Evolutionary conservation across 1,284 basidiomycete genomes (phyloP), one percentile per base, ranked within the genome.

Genomic region (Paramarasmius palmivorus): DNA sequence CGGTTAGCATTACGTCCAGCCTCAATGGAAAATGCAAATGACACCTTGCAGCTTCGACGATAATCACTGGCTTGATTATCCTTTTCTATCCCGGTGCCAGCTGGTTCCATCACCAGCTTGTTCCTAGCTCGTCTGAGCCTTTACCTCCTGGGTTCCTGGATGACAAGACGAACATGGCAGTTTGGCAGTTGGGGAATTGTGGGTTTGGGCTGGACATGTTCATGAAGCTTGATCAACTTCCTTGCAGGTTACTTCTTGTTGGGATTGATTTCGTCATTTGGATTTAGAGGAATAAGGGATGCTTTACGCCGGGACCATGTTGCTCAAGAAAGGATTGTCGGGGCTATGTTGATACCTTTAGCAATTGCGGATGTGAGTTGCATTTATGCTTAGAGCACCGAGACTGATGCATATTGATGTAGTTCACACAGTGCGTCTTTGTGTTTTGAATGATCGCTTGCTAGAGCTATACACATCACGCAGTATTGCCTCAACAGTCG

Each of bases 141-240:
- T 55, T 69, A 49, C 47, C 57, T 36, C 23, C 59, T 4, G 59
- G 55, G 12, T 55, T 68, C 7, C 59, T 82, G 51, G 82, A 88
- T 52, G 61, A 73, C 23, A 73, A 83, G 17, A 79, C 83, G 3
- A 70, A 71, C n/a, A 88, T 89, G 80, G 82, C 81, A 15, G 76
- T 90, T 51, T 83, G 81, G 78, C 89, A 92, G 63, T 73, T 91
- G 7, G 82, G 77, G 25, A 90, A 88, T 60, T 87, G 89, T 88
- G 57, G 39, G 76, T 67, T 12, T 19, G 41, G n/a, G n/a, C n/a
- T n/a, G n/a, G n/a, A n/a, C n/a, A n/a, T n/a, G n/a, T n/a, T n/a
- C n/a, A n/a, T n/a, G n/a, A n/a, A n/a, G n/a, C n/a, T n/a, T n/a
- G 22, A 41, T 48, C 6, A 38, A 3, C 44, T 20, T 39, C 45